Percentiles rank a stretch among this genome's conserved stretches.
Evolutionary conservation across 2,329 filamentous ascomycete species (phyloP).

Genomic region (Hymenoscyphus scutula): DNA sequence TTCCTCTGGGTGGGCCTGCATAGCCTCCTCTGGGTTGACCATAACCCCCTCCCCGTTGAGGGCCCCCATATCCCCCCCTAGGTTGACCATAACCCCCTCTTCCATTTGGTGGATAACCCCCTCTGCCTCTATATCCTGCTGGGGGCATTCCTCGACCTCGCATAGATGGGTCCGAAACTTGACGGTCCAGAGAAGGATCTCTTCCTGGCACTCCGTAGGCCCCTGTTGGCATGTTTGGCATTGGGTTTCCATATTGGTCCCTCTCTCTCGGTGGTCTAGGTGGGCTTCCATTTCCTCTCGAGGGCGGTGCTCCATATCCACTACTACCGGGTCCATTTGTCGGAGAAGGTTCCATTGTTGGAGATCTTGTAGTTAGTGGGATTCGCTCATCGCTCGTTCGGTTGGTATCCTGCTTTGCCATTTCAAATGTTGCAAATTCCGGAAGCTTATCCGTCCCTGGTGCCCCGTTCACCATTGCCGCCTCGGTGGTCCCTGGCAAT

Average conservation of each 20-base stretch:
- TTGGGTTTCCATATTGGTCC: slow-evolving; percentile 66
- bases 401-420: slow-evolving; percentile 52
- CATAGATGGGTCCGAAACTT: slow-evolving; percentile 34
- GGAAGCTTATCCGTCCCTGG: slow-evolving; percentile 52
- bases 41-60: slow-evolving; percentile 38
- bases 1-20: slow-evolving; percentile 47
- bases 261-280: slow-evolving; percentile 52
- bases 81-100: slow-evolving; percentile 40
- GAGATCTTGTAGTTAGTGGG: slow-evolving; percentile 63
- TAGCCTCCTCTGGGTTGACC: slow-evolving; percentile 40
- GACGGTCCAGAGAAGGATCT: slow-evolving; percentile 47
- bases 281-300: slow-evolving; percentile 33
- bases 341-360: slow-evolving; percentile 57
- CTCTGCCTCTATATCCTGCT: slow-evolving; percentile 25
- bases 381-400: slow-evolving; percentile 66
- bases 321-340: slow-evolving; percentile 34
- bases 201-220: slow-evolving; percentile 43
- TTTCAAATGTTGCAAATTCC: slow-evolving; percentile 63
- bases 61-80: slow-evolving; percentile 49
- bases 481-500: slow-evolving; percentile 43
- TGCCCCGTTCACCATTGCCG: slow-evolving; percentile 54
- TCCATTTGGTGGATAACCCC: slow-evolving; percentile 20
- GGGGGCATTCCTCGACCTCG: slow-evolving; percentile 31
- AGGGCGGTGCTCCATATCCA: slow-evolving; percentile 24
- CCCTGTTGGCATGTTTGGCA: slow-evolving; percentile 32